Base-by-base conservation (phyloP, 148 eudicot species). In the Nepenthes mirabilis region DNA sequence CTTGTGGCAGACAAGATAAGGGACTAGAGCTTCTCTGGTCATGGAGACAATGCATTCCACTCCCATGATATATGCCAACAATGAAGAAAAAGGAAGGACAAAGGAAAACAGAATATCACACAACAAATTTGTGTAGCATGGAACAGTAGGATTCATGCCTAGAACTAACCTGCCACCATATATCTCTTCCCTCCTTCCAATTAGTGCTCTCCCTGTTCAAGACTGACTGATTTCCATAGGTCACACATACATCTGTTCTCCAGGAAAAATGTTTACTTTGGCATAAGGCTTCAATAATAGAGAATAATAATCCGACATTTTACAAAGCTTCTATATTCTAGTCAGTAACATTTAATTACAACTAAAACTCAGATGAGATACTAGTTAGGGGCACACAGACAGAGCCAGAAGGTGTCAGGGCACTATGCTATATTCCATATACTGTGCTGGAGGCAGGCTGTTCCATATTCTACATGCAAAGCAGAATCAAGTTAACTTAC, bases 121-220 rank as follows among this genome's bases (percentile, higher is more conserved):
- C 4, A 4, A 40, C 45, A 40, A 40, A 40, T 40, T 40, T 4
- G 45, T 4, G 45, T 8, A 40, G 45, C 1, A 8, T 52, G 14
- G 33, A 67, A 59, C 56, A 61, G 65, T 2, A 51, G 45, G 8
- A 58, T 7, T 57, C 37, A 50, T 53, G 34, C 65, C 60, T 12
- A 49, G 3, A 2, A 60, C 85, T 52, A 69, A 94, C 99, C 99
- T 94, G 97, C 99, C 99, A 94, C 99, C 99, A 94, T 32, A 77
- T 50, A 77, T 94, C 99, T 71, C 97, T 83, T 64, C 83, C 88
- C 48, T 74, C 77, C 36, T 76, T 76, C 97, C 99, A 94, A 45
- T 81, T 80, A 8, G 97, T 89, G 77, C 47, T 73, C 67, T 86
- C 93, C 74, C 79, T 81, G 70, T 71, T 75, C 95, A 89, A 37